Percentiles rank a stretch among this genome's conserved stretches.
Conservation (phyloP, 257 asterid species). For the Solanum chaucha region DNA sequence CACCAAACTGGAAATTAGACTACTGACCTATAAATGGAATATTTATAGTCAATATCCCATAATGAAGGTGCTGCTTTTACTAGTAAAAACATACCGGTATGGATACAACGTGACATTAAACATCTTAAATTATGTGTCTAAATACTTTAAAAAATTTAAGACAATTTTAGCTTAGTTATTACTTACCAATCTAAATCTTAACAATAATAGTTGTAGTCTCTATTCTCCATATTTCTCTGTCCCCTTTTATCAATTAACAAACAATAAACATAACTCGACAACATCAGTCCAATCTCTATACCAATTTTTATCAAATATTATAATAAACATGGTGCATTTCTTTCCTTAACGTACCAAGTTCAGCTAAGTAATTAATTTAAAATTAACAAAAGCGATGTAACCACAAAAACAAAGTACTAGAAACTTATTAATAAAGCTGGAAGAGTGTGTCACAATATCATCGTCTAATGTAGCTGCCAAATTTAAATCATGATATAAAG, state of each 20-base stretch:
- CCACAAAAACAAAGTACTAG: neutral
- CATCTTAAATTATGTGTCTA: no score
- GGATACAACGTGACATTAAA: no score
- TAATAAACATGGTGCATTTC: neutral
- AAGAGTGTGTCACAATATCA: neutral
- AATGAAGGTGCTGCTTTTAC: neutral
- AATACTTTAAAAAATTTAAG: neutral
- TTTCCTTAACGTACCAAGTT: neutral
- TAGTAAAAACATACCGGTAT: no score
- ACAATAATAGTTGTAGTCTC: neutral
- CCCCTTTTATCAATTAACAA: neutral
- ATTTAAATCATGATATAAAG: neutral
- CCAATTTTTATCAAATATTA: neutral
- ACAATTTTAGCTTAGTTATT: neutral
- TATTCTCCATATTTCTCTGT: neutral
- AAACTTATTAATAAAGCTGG: neutral
- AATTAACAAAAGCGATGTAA: neutral
- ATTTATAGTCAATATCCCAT: no score
- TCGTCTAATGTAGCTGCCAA: neutral
- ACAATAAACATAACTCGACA: neutral
- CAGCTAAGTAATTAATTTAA: neutral
- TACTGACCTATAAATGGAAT: neutral
- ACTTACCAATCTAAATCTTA: neutral
- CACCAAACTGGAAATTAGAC: neutral
- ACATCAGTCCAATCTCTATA: neutral